A percentile compares a stretch with the other conserved stretches of the same genome.
phyloP scores from a whole-genome alignment of 2,329 filamentous ascomycete genomes.

The Elsinoe batatas region DNA sequence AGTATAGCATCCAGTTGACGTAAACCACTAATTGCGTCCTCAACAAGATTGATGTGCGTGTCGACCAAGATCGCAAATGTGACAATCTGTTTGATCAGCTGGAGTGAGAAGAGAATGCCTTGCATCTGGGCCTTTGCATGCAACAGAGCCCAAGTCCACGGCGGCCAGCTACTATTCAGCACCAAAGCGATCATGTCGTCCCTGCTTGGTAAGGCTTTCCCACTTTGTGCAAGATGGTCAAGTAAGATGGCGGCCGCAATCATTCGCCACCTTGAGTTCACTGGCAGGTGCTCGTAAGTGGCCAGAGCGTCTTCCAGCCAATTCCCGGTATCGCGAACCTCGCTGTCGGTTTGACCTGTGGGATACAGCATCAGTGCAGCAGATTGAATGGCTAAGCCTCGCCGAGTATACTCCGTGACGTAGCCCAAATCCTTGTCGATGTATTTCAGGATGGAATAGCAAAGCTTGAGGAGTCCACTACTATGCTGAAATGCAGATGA shows the following conservation, averaged over 20 bases:
- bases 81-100: conserved; percentile 33
- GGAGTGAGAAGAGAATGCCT: conserved; percentile 34
- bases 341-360: neutral
- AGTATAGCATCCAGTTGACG: neutral
- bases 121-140: conserved; percentile 34
- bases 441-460: conserved; percentile 30
- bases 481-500: conserved; percentile 36
- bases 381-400: conserved; percentile 22
- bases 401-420: conserved; percentile 32
- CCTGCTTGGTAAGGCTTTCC: conserved; percentile 12
- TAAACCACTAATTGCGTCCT: no score
- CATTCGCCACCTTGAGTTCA: conserved; percentile 14
- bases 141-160: conserved; percentile 27
- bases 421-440: conserved; percentile 9
- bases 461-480: conserved; percentile 27
- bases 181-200: conserved; percentile 12
- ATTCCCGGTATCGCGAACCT: neutral
- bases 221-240: conserved; percentile 9
- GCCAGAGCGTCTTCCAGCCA: neutral
- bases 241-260: conserved; percentile 13
- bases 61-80: neutral
- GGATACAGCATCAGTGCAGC: conserved; percentile 7
- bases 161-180: conserved; percentile 1
- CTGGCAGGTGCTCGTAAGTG: neutral
- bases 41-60: no score